Conservation (phyloP, 192 early-diverging fungal species). For the Thoreauomyces humboldtii region DNA sequence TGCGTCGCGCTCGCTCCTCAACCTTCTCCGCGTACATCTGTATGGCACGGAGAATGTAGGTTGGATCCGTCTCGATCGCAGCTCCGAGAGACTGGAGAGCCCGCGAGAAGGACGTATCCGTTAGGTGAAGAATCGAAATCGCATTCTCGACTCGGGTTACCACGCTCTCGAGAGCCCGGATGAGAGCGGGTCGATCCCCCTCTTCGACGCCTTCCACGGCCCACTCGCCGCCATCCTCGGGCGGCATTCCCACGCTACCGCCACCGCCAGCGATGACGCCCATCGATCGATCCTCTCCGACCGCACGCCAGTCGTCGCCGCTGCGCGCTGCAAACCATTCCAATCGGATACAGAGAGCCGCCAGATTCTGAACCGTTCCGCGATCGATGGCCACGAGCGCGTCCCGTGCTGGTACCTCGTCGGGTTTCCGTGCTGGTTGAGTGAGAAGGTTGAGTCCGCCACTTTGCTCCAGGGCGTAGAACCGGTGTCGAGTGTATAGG, state of each 20-base stretch:
- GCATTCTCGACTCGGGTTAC: constrained; percentile 52
- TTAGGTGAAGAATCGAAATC: constrained; percentile 58
- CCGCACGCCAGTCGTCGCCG: constrained; percentile 33
- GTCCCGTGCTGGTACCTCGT: not conserved
- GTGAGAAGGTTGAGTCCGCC: constrained; percentile 24
- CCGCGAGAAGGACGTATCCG: constrained; percentile 51
- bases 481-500: constrained; percentile 29
- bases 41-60: constrained; percentile 58
- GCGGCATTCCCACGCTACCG: too few relatives aligned
- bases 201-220: constrained; percentile 22
- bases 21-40: constrained; percentile 57
- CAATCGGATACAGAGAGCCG: constrained; percentile 55
- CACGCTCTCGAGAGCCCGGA: constrained; percentile 14
- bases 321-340: constrained; percentile 49
- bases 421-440: not conserved
- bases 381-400: constrained; percentile 39
- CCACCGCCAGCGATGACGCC: too few relatives aligned
- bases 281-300: too few relatives aligned
- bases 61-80: constrained; percentile 57
- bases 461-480: constrained; percentile 33
- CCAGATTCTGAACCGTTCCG: constrained; percentile 44
- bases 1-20: constrained; percentile 17
- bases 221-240: constrained; percentile 10
- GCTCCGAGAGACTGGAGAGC: constrained; percentile 59
- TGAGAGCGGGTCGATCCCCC: constrained; percentile 4